Conservation (phyloP, 2,329 filamentous ascomycete species). For the Cordyceps tenuipes region DNA sequence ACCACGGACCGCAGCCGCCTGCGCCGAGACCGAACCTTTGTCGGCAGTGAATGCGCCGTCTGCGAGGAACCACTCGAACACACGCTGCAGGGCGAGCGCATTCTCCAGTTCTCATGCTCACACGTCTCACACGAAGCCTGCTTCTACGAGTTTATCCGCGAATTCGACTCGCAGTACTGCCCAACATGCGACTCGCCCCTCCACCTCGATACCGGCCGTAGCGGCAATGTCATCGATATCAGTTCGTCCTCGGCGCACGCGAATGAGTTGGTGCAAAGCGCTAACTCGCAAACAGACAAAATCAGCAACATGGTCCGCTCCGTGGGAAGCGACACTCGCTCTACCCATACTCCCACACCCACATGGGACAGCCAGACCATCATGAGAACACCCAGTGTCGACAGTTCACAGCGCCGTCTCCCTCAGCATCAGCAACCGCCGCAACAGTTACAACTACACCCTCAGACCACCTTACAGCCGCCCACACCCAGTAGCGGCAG, state of each 20-base stretch:
- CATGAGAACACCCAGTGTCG: conserved; percentile 43
- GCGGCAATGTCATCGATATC: conserved; percentile 86
- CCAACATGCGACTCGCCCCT: conserved; percentile 88
- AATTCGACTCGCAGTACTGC: conserved; percentile 89
- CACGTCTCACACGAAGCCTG: conserved; percentile 97
- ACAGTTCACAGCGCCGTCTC: conserved; percentile 31
- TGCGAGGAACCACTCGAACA: conserved; percentile 96
- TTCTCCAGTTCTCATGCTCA: conserved; percentile 91
- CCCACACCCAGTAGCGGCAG: conserved; percentile 18
- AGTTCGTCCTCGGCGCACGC: conserved; percentile 42
- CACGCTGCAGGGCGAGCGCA: conserved; percentile 84
- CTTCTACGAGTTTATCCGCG: conserved; percentile 97
- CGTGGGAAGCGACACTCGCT: conserved; percentile 55
- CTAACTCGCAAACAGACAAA: conserved; percentile 59
- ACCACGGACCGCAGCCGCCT: conserved; percentile 64
- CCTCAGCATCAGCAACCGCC: conserved; percentile 29
- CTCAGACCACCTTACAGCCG: conserved; percentile 14
- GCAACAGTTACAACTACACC: conserved; percentile 26
- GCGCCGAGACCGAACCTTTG: conserved; percentile 86
- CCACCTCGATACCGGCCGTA: conserved; percentile 83
- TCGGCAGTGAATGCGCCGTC: conserved; percentile 88
- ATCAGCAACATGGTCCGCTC: conserved; percentile 88
- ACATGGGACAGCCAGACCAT: conserved; percentile 58
- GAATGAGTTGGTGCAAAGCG: conserved; percentile 16
- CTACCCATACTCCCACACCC: conserved; percentile 48